Percentiles rank a stretch among this genome's conserved stretches.
Conservation (phyloP, 2,329 filamentous ascomycete genomes). For the Aspergillus luchuensis region DNA sequence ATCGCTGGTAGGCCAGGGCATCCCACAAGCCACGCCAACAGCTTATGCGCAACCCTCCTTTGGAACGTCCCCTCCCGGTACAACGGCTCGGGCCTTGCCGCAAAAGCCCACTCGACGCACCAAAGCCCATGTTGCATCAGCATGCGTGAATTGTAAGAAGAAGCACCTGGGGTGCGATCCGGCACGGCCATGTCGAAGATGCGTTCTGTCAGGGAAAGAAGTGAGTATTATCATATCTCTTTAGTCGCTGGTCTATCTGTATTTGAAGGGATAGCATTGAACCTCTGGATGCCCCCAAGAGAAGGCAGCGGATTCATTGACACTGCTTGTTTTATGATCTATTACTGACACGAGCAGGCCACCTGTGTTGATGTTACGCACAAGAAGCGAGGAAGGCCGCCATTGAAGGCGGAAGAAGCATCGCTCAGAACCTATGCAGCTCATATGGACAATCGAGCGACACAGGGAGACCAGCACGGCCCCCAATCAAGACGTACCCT, state of each 20-base stretch:
- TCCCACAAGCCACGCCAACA: conserved; percentile 23
- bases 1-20: conserved; percentile 23
- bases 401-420: conserved; percentile 46
- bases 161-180: conserved; percentile 52
- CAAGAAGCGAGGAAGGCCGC: conserved; percentile 50
- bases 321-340: not conserved
- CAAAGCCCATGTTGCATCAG: conserved; percentile 52
- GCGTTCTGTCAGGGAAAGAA: conserved; percentile 50
- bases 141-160: conserved; percentile 53
- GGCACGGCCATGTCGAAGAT: conserved; percentile 49
- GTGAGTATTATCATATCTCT: conserved; percentile 32
- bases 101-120: conserved; percentile 47
- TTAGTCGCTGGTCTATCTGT: not conserved
- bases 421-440: conserved; percentile 35
- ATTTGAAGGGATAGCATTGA: too few relatives aligned
- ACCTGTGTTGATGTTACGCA: conserved; percentile 51
- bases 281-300: too few relatives aligned
- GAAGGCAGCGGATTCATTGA: not conserved
- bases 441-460: conserved; percentile 29
- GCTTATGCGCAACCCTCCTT: conserved; percentile 30
- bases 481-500: conserved; percentile 28
- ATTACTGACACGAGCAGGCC: conserved; percentile 28
- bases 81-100: conserved; percentile 29
- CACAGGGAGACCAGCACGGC: conserved; percentile 30
- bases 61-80: conserved; percentile 25